Conservation (phyloP, 192 early-diverging fungal genomes). For the Dimargaris verticillata region DNA sequence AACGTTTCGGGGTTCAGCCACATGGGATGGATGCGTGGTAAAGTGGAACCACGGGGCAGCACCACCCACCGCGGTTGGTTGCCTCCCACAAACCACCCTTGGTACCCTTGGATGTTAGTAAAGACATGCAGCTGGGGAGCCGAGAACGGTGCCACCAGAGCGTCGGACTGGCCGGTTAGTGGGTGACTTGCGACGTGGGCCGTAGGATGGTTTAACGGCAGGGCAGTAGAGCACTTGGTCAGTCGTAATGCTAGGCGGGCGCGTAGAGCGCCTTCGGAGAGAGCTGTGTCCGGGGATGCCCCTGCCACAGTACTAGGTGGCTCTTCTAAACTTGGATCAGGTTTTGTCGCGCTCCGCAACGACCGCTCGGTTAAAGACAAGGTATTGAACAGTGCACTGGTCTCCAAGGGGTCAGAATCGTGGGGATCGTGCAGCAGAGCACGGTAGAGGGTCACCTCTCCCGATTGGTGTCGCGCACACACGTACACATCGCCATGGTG, state of each 20-base stretch:
- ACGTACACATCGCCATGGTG: slow-evolving; percentile 15
- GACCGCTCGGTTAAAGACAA: no score
- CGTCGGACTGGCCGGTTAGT: no score
- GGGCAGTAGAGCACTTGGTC: background rate
- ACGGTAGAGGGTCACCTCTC: slow-evolving; percentile 23
- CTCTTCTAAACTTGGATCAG: no score
- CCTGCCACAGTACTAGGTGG: no score
- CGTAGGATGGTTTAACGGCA: background rate
- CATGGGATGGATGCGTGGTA: slow-evolving; percentile 1
- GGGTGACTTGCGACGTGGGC: background rate
- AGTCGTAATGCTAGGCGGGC: background rate
- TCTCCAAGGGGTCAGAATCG: background rate
- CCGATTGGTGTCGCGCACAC: slow-evolving; percentile 16
- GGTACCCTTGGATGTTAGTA: background rate
- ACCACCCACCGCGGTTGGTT: background rate
- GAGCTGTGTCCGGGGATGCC: no score
- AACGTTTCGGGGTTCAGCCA: slow-evolving; percentile 17
- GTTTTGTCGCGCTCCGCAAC: no score
- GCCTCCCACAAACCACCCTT: background rate
- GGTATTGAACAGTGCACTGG: background rate
- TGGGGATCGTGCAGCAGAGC: slow-evolving; percentile 14
- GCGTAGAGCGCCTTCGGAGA: background rate
- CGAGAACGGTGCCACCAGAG: no score
- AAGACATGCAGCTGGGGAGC: slow-evolving; percentile 1
- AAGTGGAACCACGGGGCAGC: background rate